Conservation (phyloP, 2,329 filamentous ascomycete species). For the Fusarium albidum region DNA sequence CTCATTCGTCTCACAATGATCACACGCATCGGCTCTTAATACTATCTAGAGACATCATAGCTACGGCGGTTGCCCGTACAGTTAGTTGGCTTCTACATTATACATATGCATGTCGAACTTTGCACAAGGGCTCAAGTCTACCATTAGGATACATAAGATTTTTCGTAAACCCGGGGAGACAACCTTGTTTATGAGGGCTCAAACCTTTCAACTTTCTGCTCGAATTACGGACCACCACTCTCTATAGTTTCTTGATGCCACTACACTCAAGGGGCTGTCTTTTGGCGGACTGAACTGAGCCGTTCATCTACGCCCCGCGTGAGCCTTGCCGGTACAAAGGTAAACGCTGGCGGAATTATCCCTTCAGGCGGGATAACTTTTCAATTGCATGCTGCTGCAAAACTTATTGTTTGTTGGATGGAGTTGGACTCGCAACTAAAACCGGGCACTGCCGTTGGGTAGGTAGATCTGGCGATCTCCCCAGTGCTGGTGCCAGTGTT, state of each 20-base stretch:
- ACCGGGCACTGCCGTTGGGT: too few species aligned
- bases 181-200: constrained; percentile 13
- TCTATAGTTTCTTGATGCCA: constrained; percentile 16
- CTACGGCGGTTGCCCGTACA: constrained; percentile 14
- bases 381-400: constrained; percentile 15
- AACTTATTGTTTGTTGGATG: constrained; percentile 14
- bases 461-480: too few species aligned
- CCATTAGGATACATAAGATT: constrained; percentile 12
- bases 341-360: constrained; percentile 14
- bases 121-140: constrained; percentile 13
- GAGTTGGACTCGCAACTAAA: constrained; percentile 13
- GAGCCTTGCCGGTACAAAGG: constrained; percentile 11
- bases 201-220: constrained; percentile 15
- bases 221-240: constrained; percentile 11
- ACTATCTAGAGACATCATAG: too few species aligned
- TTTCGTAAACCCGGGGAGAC: constrained; percentile 11
- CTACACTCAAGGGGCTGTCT: constrained; percentile 11
- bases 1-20: too few species aligned
- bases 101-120: constrained; percentile 14
- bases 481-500: too few species aligned
- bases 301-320: constrained; percentile 10
- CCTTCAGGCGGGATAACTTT: constrained; percentile 13
- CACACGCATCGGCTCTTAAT: too few species aligned
- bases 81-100: constrained; percentile 14
- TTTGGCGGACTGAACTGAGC: constrained; percentile 15